These are phyloP conservation scores for Priceomyces castillae DNA, from an alignment of 805 yeast species.

Conservation along the genomic window DNA sequence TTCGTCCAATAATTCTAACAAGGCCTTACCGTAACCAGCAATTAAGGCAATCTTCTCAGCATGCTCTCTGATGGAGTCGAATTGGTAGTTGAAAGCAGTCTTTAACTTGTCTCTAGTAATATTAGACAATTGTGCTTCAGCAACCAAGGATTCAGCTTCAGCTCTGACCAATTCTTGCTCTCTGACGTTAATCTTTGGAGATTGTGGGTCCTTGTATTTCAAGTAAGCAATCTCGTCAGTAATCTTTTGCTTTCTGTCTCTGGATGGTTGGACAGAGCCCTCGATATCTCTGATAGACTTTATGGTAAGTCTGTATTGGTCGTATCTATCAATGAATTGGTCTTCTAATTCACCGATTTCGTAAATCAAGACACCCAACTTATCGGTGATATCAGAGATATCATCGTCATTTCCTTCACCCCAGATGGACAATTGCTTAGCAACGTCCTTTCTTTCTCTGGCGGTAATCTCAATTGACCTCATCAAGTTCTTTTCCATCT, in stretches of 20 bases:
- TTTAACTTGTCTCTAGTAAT: slow-evolving; percentile 97
- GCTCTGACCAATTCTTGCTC: slow-evolving; percentile 99
- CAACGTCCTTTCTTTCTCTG: slow-evolving; percentile 91
- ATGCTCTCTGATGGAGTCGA: slow-evolving; percentile 91
- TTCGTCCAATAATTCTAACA: slow-evolving; percentile 93
- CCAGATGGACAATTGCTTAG: slow-evolving; percentile 95
- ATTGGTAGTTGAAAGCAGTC: slow-evolving; percentile 96
- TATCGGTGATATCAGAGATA: slow-evolving; percentile 94
- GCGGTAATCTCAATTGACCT: slow-evolving; percentile 91
- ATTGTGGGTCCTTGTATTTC: slow-evolving; percentile 97
- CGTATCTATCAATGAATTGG: slow-evolving; percentile 96
- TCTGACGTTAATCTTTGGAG: slow-evolving; percentile 90
- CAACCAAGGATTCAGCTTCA: slow-evolving; percentile 97
- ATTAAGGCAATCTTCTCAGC: slow-evolving; percentile 94
- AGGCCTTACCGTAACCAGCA: slow-evolving; percentile 98
- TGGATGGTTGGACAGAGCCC: slow-evolving; percentile 95
- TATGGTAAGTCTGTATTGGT: slow-evolving; percentile 93
- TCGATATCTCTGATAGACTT: slow-evolving; percentile 95
- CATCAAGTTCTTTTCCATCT: slow-evolving; percentile 95
- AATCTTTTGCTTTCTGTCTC: slow-evolving; percentile 96
- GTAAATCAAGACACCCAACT: slow-evolving; percentile 90
- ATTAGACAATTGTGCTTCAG: slow-evolving; percentile 97
- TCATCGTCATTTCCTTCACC: slow-evolving; percentile 98
- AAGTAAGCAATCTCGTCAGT: slow-evolving; percentile 97
- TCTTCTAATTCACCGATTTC: slow-evolving; percentile 98